Base-by-base conservation (phyloP, 805 yeast genomes). In the Pichia thaimueangensis region DNA sequence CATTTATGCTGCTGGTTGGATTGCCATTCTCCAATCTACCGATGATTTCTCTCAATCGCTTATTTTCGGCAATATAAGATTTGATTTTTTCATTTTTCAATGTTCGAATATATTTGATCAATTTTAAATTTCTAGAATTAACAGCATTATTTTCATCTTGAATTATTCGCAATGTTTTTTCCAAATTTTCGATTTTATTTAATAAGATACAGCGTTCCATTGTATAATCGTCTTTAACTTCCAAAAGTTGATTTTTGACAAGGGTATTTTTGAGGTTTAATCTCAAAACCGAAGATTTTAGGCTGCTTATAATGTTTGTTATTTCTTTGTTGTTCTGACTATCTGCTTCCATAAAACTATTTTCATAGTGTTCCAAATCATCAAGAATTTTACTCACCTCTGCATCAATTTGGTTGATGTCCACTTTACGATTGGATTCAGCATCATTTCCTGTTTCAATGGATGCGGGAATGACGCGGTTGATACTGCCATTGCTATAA, bases 191-290 rank as follows among this genome's bases (percentile, higher is more conserved):
- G 30, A 63, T 30, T 35, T 57, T 57, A 32, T 55, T 55, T 36
- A 47, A 23, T n/a, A 60, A 42, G 30, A 62, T 43, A 29, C 55
- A 59, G 13, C 57, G 52, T 42, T 64, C 69, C 15, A 59, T 59
- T 23, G 49, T 46, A 29, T 47, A 48, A 23, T 60, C 64, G 32
- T 60, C 65, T 23, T 51, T 50, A 23, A 51, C 51, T 16, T 52
- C 46, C 16, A 47, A 48, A 33, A 61, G 35, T 39, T 63, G 64
- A 37, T 48, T 52, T 39, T 56, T 58, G 15, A 53, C 45, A 19
- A 64, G 42, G 37, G 62, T 63, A 42, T 62, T 63, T 38, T 48
- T 53, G 23, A 64, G 44, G 37, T 63, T 64, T 33, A 62, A 41
- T 30, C 63, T 50, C 22, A 63, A 45, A 1, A 63, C 42, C 8